A percentile compares a stretch with the other conserved stretches of the same genome.
Conservation (phyloP, 176 grass and related monocot genomes). For the Carex cristatella region DNA sequence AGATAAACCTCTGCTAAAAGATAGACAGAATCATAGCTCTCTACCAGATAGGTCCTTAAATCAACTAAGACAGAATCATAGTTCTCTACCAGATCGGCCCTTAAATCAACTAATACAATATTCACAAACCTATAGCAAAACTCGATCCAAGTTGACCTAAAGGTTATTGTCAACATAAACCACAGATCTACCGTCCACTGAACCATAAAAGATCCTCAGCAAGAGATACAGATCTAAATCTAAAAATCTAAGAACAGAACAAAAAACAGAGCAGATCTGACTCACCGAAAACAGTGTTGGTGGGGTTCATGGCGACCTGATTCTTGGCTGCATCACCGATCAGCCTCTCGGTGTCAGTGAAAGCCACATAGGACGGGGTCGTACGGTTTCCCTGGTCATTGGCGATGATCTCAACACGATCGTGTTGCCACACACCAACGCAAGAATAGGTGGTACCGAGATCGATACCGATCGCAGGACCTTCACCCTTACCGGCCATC, state of each 20-base stretch:
- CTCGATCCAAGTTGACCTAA: not conserved
- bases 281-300: conserved; percentile 85
- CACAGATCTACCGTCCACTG: not conserved
- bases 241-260: not conserved
- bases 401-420: conserved; percentile 82
- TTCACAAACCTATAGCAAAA: not conserved
- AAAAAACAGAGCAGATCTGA: conserved; percentile 8
- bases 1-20: not conserved
- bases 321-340: conserved; percentile 90
- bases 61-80: not conserved
- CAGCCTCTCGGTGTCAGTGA: conserved; percentile 71
- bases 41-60: not conserved
- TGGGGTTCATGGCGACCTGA: conserved; percentile 93
- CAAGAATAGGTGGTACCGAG: conserved; percentile 87
- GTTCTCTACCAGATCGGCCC: not conserved
- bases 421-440: conserved; percentile 89
- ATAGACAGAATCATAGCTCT: not conserved
- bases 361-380: conserved; percentile 68
- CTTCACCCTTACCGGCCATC: conserved; percentile 72
- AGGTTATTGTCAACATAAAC: not conserved
- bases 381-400: conserved; percentile 89
- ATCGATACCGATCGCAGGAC: conserved; percentile 90
- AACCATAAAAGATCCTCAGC: not conserved
- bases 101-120: not conserved
- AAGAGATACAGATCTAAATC: conserved; percentile 6